Percentiles rank a stretch among this genome's conserved stretches.
Conservation (phyloP, 2,329 filamentous ascomycete genomes). For the Aspergillus niger region DNA sequence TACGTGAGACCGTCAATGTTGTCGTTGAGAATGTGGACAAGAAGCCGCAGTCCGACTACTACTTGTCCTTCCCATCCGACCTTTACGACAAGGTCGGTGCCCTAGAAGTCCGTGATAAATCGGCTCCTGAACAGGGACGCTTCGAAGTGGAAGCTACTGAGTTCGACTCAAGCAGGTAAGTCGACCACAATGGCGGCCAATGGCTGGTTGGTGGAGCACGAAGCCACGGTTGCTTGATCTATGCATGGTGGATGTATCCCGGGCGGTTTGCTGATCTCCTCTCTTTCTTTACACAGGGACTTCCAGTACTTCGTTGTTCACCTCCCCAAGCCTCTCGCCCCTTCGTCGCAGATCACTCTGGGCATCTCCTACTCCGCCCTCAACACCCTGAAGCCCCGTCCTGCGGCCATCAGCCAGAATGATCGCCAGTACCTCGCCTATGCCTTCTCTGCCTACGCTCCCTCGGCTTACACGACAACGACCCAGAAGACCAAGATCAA, state of each 20-base stretch:
- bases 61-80: slow-evolving; percentile 77
- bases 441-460: slow-evolving; percentile 80
- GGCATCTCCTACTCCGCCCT: slow-evolving; percentile 83
- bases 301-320: slow-evolving; percentile 82
- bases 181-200: slow-evolving; percentile 55
- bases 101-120: slow-evolving; percentile 91
- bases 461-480: slow-evolving; percentile 77
- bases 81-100: slow-evolving; percentile 77
- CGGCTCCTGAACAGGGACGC: slow-evolving; percentile 65
- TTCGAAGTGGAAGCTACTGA: slow-evolving; percentile 72
- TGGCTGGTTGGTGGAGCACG: slow-evolving; percentile 21
- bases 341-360: slow-evolving; percentile 79
- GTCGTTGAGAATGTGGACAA: slow-evolving; percentile 84
- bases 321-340: slow-evolving; percentile 72
- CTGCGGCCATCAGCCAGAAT: slow-evolving; percentile 77
- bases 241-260: not conserved
- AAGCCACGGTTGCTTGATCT: slow-evolving; percentile 18
- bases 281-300: slow-evolving; percentile 52
- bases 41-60: slow-evolving; percentile 84
- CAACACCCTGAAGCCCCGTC: slow-evolving; percentile 76
- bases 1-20: slow-evolving; percentile 89
- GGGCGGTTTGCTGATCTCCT: not conserved
- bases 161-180: slow-evolving; percentile 56
- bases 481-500: slow-evolving; percentile 99
- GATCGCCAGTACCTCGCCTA: slow-evolving; percentile 86